These are phyloP conservation scores for Zancudomyces culisetae DNA, from an alignment of 371 early-diverging fungal genomes.

Conservation along the genomic window DNA sequence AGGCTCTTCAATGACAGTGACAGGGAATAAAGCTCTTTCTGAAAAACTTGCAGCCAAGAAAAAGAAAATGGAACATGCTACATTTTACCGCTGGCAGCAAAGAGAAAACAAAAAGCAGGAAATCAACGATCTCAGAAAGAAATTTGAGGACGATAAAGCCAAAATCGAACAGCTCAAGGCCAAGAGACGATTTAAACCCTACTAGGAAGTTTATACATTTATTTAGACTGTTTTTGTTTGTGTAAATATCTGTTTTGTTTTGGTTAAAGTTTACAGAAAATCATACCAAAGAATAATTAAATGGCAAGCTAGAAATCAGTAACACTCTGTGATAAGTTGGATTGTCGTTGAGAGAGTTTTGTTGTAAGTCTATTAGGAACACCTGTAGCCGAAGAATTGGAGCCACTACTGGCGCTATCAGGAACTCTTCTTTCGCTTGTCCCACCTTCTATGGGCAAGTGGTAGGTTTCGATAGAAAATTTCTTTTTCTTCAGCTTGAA, in stretches of 20 bases:
- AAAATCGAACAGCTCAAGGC: conserved; percentile 63
- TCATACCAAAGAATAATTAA: not conserved
- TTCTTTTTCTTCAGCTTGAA: conserved; percentile 72
- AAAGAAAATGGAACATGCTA: conserved; percentile 54
- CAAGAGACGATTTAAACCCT: conserved; percentile 69
- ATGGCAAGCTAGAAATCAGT: too few species aligned
- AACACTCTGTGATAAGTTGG: too few species aligned
- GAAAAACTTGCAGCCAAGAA: conserved; percentile 11
- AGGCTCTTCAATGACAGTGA: conserved; percentile 27
- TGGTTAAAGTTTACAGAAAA: not conserved
- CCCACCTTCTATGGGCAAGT: conserved; percentile 79
- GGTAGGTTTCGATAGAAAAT: conserved; percentile 77
- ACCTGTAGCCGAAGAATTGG: too few species aligned
- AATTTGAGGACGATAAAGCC: conserved; percentile 82
- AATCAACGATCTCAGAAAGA: conserved; percentile 60
- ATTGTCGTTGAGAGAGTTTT: too few species aligned
- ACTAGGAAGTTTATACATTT: conserved; percentile 27
- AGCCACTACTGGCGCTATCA: not conserved
- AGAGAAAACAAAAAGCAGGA: conserved; percentile 79
- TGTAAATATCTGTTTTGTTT: not conserved
- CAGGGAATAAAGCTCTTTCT: conserved; percentile 22
- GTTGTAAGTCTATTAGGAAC: too few species aligned
- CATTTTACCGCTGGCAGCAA: conserved; percentile 90
- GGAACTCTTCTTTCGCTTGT: conserved; percentile 39
- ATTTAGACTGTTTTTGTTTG: not conserved